phyloP scores from a whole-genome alignment of 2,329 filamentous ascomycete genomes.

The Alternaria sp. region DNA sequence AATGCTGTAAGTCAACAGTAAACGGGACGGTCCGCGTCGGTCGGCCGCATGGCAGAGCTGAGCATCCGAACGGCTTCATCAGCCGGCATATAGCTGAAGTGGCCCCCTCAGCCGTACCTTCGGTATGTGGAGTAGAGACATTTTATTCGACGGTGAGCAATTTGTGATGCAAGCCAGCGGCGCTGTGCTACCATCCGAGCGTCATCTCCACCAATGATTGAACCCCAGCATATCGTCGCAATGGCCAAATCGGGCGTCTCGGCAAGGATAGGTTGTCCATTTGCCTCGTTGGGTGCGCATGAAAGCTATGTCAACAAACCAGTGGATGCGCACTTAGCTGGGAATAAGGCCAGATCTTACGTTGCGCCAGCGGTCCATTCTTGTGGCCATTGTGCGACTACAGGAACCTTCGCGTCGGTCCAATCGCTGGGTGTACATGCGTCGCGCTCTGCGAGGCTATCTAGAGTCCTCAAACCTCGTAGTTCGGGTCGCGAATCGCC shows the following conservation, averaged over 20 bases:
- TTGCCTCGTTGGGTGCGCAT: background rate
- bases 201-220: background rate
- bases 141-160: background rate
- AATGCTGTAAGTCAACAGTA: background rate
- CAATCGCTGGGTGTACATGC: too few relatives aligned
- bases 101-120: background rate
- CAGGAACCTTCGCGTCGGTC: background rate
- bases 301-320: background rate
- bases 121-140: background rate
- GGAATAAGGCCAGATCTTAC: background rate
- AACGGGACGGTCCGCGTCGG: background rate
- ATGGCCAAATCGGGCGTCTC: background rate
- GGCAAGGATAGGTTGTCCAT: background rate
- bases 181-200: background rate
- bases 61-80: background rate
- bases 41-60: background rate
- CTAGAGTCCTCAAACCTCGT: too few relatives aligned
- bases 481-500: too few relatives aligned
- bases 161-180: background rate
- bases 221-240: background rate
- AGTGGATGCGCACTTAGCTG: background rate
- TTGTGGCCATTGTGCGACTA: background rate
- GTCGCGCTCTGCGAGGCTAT: too few relatives aligned
- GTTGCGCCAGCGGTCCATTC: background rate
- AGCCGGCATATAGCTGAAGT: background rate